phyloP scores from a whole-genome alignment of 176 grass and related monocot species.

The Hyparrhenia diplandra region DNA sequence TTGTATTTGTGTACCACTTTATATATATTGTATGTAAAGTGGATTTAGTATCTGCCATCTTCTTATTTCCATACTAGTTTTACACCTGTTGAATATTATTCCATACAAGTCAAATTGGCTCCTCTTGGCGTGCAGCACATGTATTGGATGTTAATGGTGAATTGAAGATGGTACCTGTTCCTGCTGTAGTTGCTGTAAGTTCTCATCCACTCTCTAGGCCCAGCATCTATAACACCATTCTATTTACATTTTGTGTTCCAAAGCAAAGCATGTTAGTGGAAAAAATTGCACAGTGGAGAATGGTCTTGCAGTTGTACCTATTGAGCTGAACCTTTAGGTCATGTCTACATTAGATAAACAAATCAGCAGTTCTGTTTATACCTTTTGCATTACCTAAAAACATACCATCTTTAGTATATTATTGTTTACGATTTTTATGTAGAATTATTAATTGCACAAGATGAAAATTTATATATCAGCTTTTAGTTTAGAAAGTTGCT shows the following conservation, averaged over 20 bases:
- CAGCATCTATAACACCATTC: neutral
- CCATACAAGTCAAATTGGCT: neutral
- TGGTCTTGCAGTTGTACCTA: neutral
- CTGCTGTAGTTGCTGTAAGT: constrained; percentile 80
- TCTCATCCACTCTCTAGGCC: constrained; percentile 11
- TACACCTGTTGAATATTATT: neutral
- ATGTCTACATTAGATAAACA: neutral
- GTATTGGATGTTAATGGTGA: constrained; percentile 62
- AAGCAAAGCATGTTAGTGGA: neutral
- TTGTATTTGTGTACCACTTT: neutral
- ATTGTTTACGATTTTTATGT: neutral
- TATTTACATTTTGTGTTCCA: neutral
- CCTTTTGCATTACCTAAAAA: neutral
- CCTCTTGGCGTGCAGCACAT: constrained; percentile 57
- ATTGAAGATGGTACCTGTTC: constrained; percentile 67
- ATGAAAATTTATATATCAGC: neutral
- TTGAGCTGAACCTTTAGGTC: neutral
- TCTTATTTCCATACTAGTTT: neutral
- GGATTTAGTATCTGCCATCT: neutral
- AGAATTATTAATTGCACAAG: neutral
- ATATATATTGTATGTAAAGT: neutral
- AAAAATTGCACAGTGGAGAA: neutral
- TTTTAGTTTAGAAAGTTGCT: neutral
- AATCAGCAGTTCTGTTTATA: neutral
- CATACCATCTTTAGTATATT: neutral